A percentile compares a stretch with the other conserved stretches of the same genome.
Conservation (phyloP, 768 basidiomycete genomes). For the Ramaria rubella region DNA sequence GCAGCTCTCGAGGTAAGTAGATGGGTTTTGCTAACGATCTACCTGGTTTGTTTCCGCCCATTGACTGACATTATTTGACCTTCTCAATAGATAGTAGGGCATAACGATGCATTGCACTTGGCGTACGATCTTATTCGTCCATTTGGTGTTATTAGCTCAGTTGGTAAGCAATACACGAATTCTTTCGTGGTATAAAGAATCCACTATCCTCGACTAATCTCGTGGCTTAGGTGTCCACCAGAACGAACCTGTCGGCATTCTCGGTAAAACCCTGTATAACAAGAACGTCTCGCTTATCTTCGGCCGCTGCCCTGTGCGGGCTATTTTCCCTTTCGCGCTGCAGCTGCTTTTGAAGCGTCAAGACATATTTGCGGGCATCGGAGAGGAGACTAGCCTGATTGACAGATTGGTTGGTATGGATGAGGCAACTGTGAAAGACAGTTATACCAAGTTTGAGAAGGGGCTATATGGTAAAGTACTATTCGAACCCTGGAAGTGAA, state of each 20-base stretch:
- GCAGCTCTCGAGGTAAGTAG: constrained; percentile 56
- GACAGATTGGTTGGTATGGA: constrained; percentile 59
- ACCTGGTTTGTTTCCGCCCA: no score
- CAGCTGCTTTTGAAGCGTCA: constrained; percentile 62
- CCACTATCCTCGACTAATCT: constrained; percentile 19
- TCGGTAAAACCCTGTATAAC: constrained; percentile 52
- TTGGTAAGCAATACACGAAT: constrained; percentile 59
- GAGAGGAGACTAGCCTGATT: constrained; percentile 53
- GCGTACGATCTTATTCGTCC: constrained; percentile 67
- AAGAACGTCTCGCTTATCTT: constrained; percentile 78
- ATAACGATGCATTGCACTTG: constrained; percentile 53
- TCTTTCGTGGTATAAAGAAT: constrained; percentile 33
- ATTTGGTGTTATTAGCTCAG: constrained; percentile 69
- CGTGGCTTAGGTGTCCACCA: constrained; percentile 16
- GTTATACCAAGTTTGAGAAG: constrained; percentile 64
- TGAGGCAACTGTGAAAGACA: constrained; percentile 40
- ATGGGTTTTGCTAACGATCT: no score
- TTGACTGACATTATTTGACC: no score
- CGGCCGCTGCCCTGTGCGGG: constrained; percentile 73
- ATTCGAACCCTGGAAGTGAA: constrained; percentile 65
- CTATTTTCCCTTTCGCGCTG: constrained; percentile 68
- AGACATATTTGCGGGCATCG: constrained; percentile 70
- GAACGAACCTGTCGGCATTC: constrained; percentile 23
- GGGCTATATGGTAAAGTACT: constrained; percentile 69
- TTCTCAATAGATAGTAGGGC: constrained; percentile 56